Evolutionary conservation across 2,329 filamentous ascomycete genomes (phyloP).

Genomic region (Pseudogymnoascus sp.): DNA sequence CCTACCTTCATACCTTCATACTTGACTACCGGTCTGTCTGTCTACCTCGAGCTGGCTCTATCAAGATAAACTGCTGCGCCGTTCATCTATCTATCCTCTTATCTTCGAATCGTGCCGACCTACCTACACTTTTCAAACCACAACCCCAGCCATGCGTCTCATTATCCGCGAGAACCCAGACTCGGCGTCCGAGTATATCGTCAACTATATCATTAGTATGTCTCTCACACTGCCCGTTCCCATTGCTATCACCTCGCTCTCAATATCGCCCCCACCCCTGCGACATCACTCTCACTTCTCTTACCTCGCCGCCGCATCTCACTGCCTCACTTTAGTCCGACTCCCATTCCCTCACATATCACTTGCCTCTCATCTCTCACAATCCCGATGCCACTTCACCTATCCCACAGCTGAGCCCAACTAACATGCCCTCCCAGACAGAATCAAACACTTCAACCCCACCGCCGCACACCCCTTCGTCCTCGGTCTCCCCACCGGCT

Average conservation of each 20-base stretch:
- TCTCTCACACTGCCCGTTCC: not conserved
- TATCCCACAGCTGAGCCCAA: not conserved
- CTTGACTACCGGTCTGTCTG: not conserved
- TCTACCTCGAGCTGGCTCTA: not conserved
- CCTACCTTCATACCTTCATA: not conserved
- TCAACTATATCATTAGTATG: slow-evolving; percentile 70
- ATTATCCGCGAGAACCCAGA: slow-evolving; percentile 70
- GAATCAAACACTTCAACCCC: slow-evolving; percentile 70
- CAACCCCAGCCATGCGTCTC: slow-evolving; percentile 56
- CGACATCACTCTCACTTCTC: not conserved
- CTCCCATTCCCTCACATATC: not conserved
- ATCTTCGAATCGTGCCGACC: not conserved
- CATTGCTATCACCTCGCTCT: not conserved
- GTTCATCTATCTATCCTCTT: not conserved
- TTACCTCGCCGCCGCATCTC: not conserved
- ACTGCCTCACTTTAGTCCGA: not conserved
- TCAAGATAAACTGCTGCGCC: not conserved
- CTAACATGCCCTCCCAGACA: slow-evolving; percentile 42
- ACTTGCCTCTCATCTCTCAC: not conserved
- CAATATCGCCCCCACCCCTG: not conserved
- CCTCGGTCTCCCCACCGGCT: slow-evolving; percentile 75
- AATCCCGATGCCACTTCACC: not conserved
- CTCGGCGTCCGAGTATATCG: slow-evolving; percentile 66
- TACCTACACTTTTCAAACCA: not conserved
- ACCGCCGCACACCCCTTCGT: slow-evolving; percentile 69